Conservation (phyloP, 2,329 filamentous ascomycete genomes). For the Fusarium sp. region DNA sequence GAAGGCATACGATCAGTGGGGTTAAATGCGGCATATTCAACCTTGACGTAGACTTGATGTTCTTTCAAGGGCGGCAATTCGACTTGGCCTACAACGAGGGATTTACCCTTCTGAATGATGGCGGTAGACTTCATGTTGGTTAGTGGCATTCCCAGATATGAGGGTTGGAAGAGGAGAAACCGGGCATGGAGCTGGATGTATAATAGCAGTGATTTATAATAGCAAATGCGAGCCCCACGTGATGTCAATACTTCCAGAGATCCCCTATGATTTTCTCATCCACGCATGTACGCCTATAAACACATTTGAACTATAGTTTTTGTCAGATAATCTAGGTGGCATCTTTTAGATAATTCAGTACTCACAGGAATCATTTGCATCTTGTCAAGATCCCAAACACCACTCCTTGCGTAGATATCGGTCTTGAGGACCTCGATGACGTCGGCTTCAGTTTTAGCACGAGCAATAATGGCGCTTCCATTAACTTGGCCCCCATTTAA, state of each 20-base stretch:
- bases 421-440: not conserved
- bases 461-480: not conserved
- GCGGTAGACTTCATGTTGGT: constrained; percentile 2
- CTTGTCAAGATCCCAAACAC: not conserved
- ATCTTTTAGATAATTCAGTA: not conserved
- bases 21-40: constrained; percentile 42
- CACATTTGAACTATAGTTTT: not conserved
- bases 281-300: not conserved
- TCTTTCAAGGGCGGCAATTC: constrained; percentile 12
- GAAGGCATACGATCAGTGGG: constrained; percentile 39
- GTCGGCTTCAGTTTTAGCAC: not conserved
- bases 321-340: not conserved
- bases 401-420: not conserved
- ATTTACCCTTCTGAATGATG: constrained; percentile 13
- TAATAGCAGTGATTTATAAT: not conserved
- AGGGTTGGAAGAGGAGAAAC: not conserved
- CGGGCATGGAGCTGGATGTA: not conserved
- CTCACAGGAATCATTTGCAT: not conserved
- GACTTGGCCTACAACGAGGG: not conserved
- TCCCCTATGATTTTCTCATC: not conserved
- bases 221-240: not conserved
- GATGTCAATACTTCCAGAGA: not conserved
- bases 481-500: not conserved
- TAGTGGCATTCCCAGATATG: not conserved
- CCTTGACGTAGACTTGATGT: constrained; percentile 40